Evolutionary conservation across 352 stramenopile genomes (phyloP).

Genomic region (Blastocystis sp.): DNA sequence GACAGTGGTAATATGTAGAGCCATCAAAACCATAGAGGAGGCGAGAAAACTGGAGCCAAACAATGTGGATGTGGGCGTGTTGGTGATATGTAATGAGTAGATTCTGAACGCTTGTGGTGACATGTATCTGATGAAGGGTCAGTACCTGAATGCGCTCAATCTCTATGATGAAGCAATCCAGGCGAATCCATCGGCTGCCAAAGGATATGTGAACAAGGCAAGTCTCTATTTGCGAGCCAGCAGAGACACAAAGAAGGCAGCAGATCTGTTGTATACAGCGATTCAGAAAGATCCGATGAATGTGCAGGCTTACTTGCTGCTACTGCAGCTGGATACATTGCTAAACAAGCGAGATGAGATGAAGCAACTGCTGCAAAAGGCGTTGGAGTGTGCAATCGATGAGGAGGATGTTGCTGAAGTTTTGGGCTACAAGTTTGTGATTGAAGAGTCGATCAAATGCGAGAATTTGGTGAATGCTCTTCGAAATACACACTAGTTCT

Average conservation of each 20-base stretch:
- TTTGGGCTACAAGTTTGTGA: not conserved
- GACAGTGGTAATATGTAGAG: not conserved
- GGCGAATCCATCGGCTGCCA: not conserved
- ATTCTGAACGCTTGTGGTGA: constrained; percentile 7
- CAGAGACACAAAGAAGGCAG: not conserved
- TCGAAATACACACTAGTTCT: not conserved
- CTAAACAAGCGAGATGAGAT: not conserved
- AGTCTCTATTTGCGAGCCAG: not conserved
- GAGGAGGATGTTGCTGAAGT: not conserved
- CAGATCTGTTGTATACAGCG: not conserved
- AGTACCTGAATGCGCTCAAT: not conserved
- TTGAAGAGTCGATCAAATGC: constrained; percentile 20
- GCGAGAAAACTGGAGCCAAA: not conserved
- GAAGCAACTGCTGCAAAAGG: not conserved
- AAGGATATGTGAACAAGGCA: not conserved
- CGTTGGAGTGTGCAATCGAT: not conserved
- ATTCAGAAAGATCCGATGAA: not conserved
- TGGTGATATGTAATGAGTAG: too few relatives aligned
- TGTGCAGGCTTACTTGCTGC: not conserved
- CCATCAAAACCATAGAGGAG: not conserved
- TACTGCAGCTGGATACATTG: not conserved
- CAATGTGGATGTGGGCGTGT: not conserved
- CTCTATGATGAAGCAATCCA: not conserved
- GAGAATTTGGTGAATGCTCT: not conserved
- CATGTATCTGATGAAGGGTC: not conserved